These are phyloP conservation scores for Nannizziopsis barbatae DNA, from an alignment of 2,329 filamentous ascomycete species.

Conservation along the genomic window DNA sequence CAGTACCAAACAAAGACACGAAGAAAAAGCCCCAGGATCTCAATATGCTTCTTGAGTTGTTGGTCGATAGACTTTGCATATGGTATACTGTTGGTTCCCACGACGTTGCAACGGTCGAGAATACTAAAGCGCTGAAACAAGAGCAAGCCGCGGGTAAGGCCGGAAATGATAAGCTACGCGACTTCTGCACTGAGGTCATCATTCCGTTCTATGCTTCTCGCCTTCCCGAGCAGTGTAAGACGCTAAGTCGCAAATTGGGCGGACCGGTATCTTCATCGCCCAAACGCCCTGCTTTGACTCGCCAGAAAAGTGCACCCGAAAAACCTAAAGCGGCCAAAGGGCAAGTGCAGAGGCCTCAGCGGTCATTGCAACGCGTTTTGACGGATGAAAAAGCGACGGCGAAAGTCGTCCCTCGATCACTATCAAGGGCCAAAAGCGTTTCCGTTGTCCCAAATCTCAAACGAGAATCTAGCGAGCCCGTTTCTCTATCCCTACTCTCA, in stretches of 20 bases:
- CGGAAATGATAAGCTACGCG: conserved; percentile 37
- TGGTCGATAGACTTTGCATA: conserved; percentile 41
- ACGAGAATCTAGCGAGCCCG: conserved; percentile 34
- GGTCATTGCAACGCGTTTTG: conserved; percentile 36
- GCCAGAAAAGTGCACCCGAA: conserved; percentile 22
- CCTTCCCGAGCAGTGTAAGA: conserved; percentile 38
- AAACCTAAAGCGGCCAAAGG: conserved; percentile 24
- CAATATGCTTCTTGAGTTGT: conserved; percentile 35
- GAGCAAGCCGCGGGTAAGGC: conserved; percentile 23
- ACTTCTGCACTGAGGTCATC: conserved; percentile 42
- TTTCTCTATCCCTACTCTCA: conserved; percentile 25
- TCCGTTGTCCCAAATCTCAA: conserved; percentile 31
- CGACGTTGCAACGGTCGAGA: conserved; percentile 19
- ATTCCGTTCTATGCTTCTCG: conserved; percentile 41
- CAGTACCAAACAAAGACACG: conserved; percentile 21
- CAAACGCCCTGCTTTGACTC: conserved; percentile 25
- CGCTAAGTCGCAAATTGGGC: conserved; percentile 39
- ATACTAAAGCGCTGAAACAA: conserved; percentile 22
- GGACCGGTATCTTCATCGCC: conserved; percentile 32
- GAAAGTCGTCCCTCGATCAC: conserved; percentile 25
- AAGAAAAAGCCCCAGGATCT: conserved; percentile 35
- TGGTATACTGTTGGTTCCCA: conserved; percentile 40
- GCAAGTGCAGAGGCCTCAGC: conserved; percentile 23
- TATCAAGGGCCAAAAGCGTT: conserved; percentile 35
- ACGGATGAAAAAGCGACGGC: conserved; percentile 34